Evolutionary conservation across 2,329 filamentous ascomycete genomes (phyloP).

Genomic region (Hypoxylon sp.): DNA sequence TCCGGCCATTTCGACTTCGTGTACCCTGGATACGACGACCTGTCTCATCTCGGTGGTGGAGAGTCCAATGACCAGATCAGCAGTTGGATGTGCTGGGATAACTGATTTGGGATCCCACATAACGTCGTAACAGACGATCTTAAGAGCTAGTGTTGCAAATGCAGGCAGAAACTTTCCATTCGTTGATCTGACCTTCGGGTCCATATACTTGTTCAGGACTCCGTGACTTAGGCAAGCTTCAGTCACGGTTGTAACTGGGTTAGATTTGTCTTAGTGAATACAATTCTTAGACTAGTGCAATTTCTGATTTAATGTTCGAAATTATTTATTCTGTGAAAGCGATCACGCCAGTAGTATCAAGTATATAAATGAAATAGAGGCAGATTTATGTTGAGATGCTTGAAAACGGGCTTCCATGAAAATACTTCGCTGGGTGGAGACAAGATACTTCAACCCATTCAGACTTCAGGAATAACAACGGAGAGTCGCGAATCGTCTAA

Average conservation of each 20-base stretch:
- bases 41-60: neutral
- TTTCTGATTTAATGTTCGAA: neutral
- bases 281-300: neutral
- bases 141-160: neutral
- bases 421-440: neutral
- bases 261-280: neutral
- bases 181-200: neutral
- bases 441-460: neutral
- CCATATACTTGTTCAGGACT: neutral
- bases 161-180: neutral
- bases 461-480: constrained; percentile 43
- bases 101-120: neutral
- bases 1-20: neutral
- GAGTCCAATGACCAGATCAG: constrained; percentile 2
- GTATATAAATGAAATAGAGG: no score
- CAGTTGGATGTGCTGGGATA: neutral
- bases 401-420: neutral
- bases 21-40: neutral
- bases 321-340: neutral
- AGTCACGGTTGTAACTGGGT: neutral
- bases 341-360: neutral
- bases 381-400: neutral
- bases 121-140: neutral
- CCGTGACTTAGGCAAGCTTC: neutral
- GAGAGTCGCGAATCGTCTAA: constrained; percentile 43